phyloP scores from a whole-genome alignment of 441 rosid species.

The Populus hybrid region DNA sequence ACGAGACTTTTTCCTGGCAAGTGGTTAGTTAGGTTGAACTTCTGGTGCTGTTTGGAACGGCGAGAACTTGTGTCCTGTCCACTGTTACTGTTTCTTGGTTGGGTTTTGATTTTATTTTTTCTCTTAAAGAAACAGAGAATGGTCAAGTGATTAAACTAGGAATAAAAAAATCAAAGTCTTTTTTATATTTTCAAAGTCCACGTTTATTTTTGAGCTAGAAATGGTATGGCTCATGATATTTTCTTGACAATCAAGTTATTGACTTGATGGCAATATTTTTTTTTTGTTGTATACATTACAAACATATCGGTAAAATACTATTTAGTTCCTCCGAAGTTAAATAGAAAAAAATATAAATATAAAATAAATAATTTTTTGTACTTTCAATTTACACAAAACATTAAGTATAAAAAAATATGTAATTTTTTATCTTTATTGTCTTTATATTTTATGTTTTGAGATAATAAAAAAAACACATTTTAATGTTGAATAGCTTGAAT shows the following conservation, averaged over 20 bases:
- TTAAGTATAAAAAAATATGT: too few relatives aligned
- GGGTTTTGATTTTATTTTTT: too few relatives aligned
- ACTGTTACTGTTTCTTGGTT: neutral
- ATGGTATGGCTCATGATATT: neutral
- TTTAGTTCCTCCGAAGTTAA: neutral
- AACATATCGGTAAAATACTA: too few relatives aligned
- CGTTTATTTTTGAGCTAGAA: neutral
- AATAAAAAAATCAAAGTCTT: neutral
- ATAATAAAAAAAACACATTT: too few relatives aligned
- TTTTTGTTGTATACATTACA: neutral
- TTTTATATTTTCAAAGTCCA: neutral
- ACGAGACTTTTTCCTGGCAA: neutral
- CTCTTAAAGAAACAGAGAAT: neutral
- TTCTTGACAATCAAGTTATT: neutral
- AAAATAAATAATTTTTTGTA: too few relatives aligned
- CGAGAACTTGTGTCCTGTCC: neutral
- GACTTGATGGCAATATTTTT: neutral
- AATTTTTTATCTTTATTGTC: too few relatives aligned
- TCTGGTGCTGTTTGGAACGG: neutral
- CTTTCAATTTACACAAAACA: neutral
- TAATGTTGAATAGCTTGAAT: too few relatives aligned
- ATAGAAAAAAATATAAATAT: too few relatives aligned
- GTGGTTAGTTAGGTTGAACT: too few relatives aligned
- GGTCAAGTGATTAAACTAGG: neutral
- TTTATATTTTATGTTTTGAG: too few relatives aligned